Evolutionary conservation across 768 basidiomycete genomes (phyloP), one percentile per base, ranked within the genome.

Genomic region (Amanita rubescens): DNA sequence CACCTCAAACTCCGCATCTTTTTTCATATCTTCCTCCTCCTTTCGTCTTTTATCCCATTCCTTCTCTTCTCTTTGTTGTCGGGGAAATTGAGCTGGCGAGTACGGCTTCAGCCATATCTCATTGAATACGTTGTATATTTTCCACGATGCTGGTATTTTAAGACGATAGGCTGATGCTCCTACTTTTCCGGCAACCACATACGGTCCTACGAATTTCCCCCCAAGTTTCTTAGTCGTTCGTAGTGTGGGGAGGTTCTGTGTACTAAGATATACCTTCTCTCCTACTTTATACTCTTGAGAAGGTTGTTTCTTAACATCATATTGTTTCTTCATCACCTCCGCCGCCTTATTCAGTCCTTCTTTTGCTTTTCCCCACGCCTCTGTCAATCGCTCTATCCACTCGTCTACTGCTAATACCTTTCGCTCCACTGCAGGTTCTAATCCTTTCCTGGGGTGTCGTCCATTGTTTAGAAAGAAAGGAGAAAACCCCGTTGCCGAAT

Each of bases 381-480:
- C 27, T 8, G 27, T 30, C 5, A 30, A n/a, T n/a, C 8, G 27
- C 8, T 30, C 27, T n/a, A n/a, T n/a, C n/a, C n/a, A n/a, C n/a
- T n/a, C n/a, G n/a, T n/a, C n/a, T n/a, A n/a, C n/a, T n/a, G n/a
- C n/a, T n/a, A n/a, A n/a, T n/a, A n/a, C n/a, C n/a, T n/a, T n/a
- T n/a, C n/a, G n/a, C n/a, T n/a, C n/a, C n/a, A n/a, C n/a, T n/a
- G n/a, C n/a, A 4, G 27, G 27, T 30, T 30, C 35, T 35, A 35
- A 3, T 35, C 15, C 35, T 11, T 22, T 22, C 19, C 7, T n/a
- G 47, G 66, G 66, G 34, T 69, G 51, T 20, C 58, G 59, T 22
- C 69, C 65, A 41, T 66, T 59, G 55, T 67, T 68, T 3, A 64
- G 35, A 37, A 63, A 49, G 37, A 64, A 67, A 3, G 64, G 60